A percentile compares a stretch with the other conserved stretches of the same genome.
Evolutionary conservation across 2,329 filamentous ascomycete genomes (phyloP).

Genomic region (Colletotrichum chlorophyti): DNA sequence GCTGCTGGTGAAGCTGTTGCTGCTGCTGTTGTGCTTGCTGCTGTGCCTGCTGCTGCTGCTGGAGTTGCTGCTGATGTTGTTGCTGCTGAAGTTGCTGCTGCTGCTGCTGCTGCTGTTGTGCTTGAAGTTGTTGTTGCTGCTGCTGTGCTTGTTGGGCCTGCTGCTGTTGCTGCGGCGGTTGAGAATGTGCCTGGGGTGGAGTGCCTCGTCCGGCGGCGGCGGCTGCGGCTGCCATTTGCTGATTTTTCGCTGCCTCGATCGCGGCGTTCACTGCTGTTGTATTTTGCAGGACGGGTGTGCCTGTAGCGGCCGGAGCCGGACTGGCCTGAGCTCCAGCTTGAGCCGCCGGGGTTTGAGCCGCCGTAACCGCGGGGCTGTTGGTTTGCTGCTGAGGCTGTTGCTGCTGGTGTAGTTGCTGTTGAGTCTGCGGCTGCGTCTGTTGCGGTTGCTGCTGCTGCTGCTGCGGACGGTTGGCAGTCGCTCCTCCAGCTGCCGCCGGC

Average conservation of each 20-base stretch:
- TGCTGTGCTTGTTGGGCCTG: conserved; percentile 28
- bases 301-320: not conserved
- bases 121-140: conserved; percentile 28
- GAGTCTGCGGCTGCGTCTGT: not conserved
- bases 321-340: conserved; percentile 29
- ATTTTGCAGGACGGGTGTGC: conserved; percentile 28
- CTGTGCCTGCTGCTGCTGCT: conserved; percentile 37
- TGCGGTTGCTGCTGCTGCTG: conserved; percentile 14
- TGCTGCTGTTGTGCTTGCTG: conserved; percentile 34
- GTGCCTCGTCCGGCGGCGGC: conserved; percentile 35
- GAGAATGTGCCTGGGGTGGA: conserved; percentile 32
- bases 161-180: conserved; percentile 31
- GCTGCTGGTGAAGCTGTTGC: too few species aligned
- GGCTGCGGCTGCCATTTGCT: conserved; percentile 38
- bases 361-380: conserved; percentile 28
- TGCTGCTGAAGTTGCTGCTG: conserved; percentile 33
- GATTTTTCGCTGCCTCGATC: conserved; percentile 54
- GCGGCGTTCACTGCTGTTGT: conserved; percentile 51
- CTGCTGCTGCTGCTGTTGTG: conserved; percentile 36
- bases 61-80: conserved; percentile 16
- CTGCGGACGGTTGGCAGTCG: not conserved
- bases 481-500: not conserved
- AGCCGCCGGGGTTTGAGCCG: conserved; percentile 17
- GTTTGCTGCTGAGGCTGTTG: conserved; percentile 29
- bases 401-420: conserved; percentile 18